Conservation (phyloP, 2,329 filamentous ascomycete species). For the Alternaria postmessia region DNA sequence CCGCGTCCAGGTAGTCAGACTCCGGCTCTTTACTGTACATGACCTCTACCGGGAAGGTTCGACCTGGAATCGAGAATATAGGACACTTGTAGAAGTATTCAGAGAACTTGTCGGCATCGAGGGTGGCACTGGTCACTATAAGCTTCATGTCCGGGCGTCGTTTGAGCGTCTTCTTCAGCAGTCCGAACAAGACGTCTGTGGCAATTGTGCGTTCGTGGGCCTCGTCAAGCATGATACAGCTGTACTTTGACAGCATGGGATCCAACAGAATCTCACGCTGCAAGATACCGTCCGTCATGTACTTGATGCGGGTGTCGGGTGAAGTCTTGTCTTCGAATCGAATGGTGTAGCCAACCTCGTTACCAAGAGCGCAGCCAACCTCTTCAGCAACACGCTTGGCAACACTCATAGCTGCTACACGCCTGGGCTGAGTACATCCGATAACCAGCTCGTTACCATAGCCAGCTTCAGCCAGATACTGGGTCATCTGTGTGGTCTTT, state of each 20-base stretch:
- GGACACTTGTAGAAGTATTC: conserved; percentile 95
- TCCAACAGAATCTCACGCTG: conserved; percentile 97
- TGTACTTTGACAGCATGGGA: conserved; percentile 88
- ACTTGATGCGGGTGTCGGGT: conserved; percentile 91
- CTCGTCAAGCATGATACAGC: conserved; percentile 97
- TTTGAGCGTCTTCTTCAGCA: conserved; percentile 87
- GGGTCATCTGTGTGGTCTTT: conserved; percentile 95
- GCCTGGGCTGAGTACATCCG: conserved; percentile 94
- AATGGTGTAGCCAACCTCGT: conserved; percentile 98
- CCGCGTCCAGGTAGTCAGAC: conserved; percentile 92
- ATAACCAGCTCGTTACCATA: conserved; percentile 89
- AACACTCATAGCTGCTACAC: conserved; percentile 98
- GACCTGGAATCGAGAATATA: conserved; percentile 94
- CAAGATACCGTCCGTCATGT: conserved; percentile 99
- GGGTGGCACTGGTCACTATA: conserved; percentile 97
- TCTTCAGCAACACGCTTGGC: conserved; percentile 97
- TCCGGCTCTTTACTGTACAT: conserved; percentile 96
- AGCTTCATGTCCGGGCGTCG: conserved; percentile 92
- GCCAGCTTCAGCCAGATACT: conserved; percentile 92
- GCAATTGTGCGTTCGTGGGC: conserved; percentile 97
- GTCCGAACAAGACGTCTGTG: conserved; percentile 96
- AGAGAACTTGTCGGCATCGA: conserved; percentile 97
- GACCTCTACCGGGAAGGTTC: conserved; percentile 94
- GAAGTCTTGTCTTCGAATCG: conserved; percentile 96
- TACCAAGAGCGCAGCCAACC: conserved; percentile 89